phyloP scores from a whole-genome alignment of 768 basidiomycete genomes.

The Panaeolus cyanescens region DNA sequence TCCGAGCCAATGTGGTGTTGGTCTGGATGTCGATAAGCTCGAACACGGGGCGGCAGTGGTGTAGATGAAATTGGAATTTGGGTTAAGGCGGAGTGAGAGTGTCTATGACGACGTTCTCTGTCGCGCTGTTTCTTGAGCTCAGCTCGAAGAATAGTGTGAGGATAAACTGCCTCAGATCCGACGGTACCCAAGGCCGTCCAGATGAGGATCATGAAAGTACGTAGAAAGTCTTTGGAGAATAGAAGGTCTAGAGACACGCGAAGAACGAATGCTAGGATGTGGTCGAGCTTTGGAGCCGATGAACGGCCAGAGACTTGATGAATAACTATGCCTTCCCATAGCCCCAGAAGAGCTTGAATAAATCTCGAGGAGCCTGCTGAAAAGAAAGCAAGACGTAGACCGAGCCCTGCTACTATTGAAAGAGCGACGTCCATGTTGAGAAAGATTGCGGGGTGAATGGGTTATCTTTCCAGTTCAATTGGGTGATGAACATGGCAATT shows the following conservation, averaged over 20 bases:
- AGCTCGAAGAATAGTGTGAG: conserved; percentile 24
- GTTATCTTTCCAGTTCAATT: conserved; percentile 17
- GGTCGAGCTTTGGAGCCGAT: conserved; percentile 32
- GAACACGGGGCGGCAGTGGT: conserved; percentile 31
- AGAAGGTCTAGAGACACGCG: conserved; percentile 44
- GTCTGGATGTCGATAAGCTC: conserved; percentile 27
- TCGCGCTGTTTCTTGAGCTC: conserved; percentile 21
- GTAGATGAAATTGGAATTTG: conserved; percentile 19
- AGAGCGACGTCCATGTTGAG: conserved; percentile 41
- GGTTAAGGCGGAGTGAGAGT: conserved; percentile 20
- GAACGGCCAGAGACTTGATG: conserved; percentile 37
- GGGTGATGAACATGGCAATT: conserved; percentile 24
- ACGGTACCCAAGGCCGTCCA: conserved; percentile 39
- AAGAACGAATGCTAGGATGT: conserved; percentile 43
- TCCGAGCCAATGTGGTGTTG: conserved; percentile 5
- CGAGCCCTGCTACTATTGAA: conserved; percentile 42
- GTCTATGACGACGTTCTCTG: conserved; percentile 28
- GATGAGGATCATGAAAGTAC: conserved; percentile 34
- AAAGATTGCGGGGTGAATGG: conserved; percentile 9
- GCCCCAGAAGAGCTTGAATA: conserved; percentile 37
- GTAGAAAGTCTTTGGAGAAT: conserved; percentile 33
- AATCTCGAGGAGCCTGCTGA: conserved; percentile 16
- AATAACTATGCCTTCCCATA: conserved; percentile 46
- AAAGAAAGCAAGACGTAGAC: conserved; percentile 31
- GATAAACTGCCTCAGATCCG: conserved; percentile 32